Base-by-base conservation (phyloP, 2,329 filamentous ascomycete genomes). In the Stemphylium vesicarium region DNA sequence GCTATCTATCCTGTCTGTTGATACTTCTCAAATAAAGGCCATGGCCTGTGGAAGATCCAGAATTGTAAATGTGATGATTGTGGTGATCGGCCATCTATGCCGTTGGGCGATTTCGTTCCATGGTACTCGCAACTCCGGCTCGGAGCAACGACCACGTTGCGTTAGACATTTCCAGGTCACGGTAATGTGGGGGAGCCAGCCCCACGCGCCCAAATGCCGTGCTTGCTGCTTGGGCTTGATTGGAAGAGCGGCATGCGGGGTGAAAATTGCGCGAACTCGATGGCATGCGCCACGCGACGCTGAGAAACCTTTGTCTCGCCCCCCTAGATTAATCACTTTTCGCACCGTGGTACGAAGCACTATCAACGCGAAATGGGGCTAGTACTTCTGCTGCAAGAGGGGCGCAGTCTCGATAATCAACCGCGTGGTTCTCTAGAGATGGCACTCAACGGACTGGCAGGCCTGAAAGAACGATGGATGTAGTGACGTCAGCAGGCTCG, bases 71-170 rank as follows among this genome's bases (percentile, higher is more conserved):
- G 3, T 5, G 15, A n/a, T 39, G 20, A 29, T 16, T 18, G 26
- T 9, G 12, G 16, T 38, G 18, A 29, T 22, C 16, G 36, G 11
- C 15, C 6, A 36, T 7, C n/a, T 15, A 29, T 40, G 36, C 15
- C 12, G n/a, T 15, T 15, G 20, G 29, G 16, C 36, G 32, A 38
- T 31, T 15, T 16, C 33, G 22, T 47, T 37, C 46, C 36, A 33
- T 33, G 46, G 46, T 41, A 41, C 36, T 24, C 36, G 24, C 12
- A 13, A 13, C 31, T 35, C 13, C 37, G 26, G 46, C 36, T 49
- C 26, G 26, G 46, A 33, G n/a, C 26, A 49, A 12, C 26, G 22
- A 41, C 46, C 44, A 47, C 44, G 33, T 47, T 18, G 44, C 22
- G 44, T 47, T 20, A 29, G 33, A 47, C 26, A 29, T 24, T 16